Evolutionary conservation across 495 filamentous ascomycete genomes (phyloP), one percentile per base, ranked within the genome.

Genomic region (Choiromyces venosus): DNA sequence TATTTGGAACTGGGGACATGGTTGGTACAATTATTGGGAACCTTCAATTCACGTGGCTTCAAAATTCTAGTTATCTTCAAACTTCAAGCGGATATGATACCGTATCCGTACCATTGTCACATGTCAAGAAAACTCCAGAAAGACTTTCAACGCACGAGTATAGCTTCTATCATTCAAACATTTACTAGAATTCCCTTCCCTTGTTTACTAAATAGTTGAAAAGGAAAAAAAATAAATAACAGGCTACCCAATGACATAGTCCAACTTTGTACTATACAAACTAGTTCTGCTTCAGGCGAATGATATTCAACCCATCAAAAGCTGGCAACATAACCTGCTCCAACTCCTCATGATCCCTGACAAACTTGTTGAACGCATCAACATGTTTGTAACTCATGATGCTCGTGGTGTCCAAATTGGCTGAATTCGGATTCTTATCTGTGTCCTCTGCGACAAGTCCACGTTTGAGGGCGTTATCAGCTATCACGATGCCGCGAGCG

Each of bases 221-320:
- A 14, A 29, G 52, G n/a, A 10, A 1, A 25, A 10, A 29, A 33
- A 18, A 33, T 0, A 33, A 7, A 14, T 40, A 61, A 74, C 16
- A n/a, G n/a, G 29, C 40, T 38, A 35, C 36, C 56, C 21, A 29
- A 36, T 74, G 35, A 37, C 19, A 5, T 29, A 25, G 46, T 38
- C 52, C 8, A 61, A 29, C 25, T 61, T 14, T 16, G 16, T 6
- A 33, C 52, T 7, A 25, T 21, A 10, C 67, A 46, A 42, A 52
- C 19, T 36, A 21, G 29, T 61, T 71, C 37, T 75, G 67, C 72
- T 75, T 80, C 25, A 78, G 69, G 38, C 80, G 77, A 38, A 83
- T 79, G 25, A 80, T 75, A 37, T 78, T 83, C n/a, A 83, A 33
- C 42, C 82, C 82, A 61, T 83, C 82, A 65, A 80, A 83, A 19